Conservation (phyloP, 306 rosid genomes). For the Rosa rugosa region DNA sequence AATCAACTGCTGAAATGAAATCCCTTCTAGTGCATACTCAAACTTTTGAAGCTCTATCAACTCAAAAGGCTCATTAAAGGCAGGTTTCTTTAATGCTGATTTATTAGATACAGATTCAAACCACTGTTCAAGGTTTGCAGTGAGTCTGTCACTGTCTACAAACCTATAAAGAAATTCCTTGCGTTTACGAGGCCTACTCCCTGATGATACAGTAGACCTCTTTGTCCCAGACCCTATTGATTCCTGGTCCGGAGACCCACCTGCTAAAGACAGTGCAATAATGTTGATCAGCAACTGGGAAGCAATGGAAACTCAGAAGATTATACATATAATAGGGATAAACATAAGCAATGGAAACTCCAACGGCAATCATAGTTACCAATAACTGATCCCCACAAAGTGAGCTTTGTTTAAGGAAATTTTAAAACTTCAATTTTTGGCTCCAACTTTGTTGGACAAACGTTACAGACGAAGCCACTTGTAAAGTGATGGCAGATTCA, state of each 20-base stretch:
- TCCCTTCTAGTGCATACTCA: conserved; percentile 96
- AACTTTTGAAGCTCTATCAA: conserved; percentile 91
- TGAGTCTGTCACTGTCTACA: conserved; percentile 59
- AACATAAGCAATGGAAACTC: neutral
- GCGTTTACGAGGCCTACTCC: conserved; percentile 65
- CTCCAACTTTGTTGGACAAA: neutral
- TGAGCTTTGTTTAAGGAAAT: neutral
- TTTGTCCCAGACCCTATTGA: conserved; percentile 90
- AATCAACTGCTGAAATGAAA: conserved; percentile 90
- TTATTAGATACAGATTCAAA: conserved; percentile 53
- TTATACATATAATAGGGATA: neutral
- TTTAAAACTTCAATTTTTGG: neutral
- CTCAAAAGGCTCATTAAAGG: conserved; percentile 92
- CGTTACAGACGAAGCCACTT: neutral
- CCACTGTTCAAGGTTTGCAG: conserved; percentile 75
- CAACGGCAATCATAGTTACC: neutral
- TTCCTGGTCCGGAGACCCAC: conserved; percentile 83
- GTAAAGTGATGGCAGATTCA: neutral
- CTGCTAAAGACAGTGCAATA: conserved; percentile 44
- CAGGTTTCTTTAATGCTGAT: conserved; percentile 41
- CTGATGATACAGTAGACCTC: conserved; percentile 81
- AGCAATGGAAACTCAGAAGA: neutral
- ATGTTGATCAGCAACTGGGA: conserved; percentile 19
- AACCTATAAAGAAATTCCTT: conserved; percentile 81
- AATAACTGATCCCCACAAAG: neutral